Conservation (phyloP, 192 early-diverging fungal species). For the Coemansia nantahalensis region DNA sequence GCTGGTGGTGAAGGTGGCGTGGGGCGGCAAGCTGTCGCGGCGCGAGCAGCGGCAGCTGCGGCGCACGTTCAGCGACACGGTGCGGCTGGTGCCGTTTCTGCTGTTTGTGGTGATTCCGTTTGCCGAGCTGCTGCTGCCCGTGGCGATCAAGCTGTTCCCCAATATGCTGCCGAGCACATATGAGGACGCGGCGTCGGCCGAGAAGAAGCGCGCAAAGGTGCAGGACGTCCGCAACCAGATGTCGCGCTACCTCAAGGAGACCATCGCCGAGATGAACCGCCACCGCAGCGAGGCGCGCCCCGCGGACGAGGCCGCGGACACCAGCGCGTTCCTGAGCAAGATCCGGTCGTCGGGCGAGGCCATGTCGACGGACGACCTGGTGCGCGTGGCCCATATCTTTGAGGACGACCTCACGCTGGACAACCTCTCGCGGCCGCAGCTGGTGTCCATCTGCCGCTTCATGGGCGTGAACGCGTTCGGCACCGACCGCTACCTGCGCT, state of each 20-base stretch:
- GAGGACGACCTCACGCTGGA: constrained; percentile 93
- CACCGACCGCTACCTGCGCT: constrained; percentile 92
- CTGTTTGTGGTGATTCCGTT: constrained; percentile 93
- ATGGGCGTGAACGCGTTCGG: constrained; percentile 97
- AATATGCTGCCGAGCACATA: constrained; percentile 97
- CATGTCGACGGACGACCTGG: constrained; percentile 77
- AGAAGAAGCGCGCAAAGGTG: constrained; percentile 92
- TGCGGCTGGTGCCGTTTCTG: constrained; percentile 87
- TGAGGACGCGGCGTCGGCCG: constrained; percentile 77
- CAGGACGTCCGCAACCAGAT: constrained; percentile 91
- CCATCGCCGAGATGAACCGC: constrained; percentile 78
- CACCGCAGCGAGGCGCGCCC: constrained; percentile 17
- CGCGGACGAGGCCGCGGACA: constrained; percentile 38
- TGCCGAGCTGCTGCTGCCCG: constrained; percentile 89
- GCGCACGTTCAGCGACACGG: constrained; percentile 81
- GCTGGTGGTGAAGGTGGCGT: constrained; percentile 68
- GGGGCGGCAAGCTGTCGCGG: constrained; percentile 75
- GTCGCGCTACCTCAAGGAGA: constrained; percentile 94
- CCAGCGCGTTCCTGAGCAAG: constrained; percentile 47
- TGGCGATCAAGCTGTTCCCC: constrained; percentile 91
- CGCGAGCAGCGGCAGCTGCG: constrained; percentile 87
- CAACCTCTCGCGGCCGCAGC: constrained; percentile 90
- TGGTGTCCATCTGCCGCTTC: constrained; percentile 92
- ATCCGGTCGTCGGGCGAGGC: constrained; percentile 79
- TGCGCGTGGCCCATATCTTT: constrained; percentile 83